phyloP scores from a whole-genome alignment of 2,329 filamentous ascomycete species.

The Ascochyta clinopodiicola region DNA sequence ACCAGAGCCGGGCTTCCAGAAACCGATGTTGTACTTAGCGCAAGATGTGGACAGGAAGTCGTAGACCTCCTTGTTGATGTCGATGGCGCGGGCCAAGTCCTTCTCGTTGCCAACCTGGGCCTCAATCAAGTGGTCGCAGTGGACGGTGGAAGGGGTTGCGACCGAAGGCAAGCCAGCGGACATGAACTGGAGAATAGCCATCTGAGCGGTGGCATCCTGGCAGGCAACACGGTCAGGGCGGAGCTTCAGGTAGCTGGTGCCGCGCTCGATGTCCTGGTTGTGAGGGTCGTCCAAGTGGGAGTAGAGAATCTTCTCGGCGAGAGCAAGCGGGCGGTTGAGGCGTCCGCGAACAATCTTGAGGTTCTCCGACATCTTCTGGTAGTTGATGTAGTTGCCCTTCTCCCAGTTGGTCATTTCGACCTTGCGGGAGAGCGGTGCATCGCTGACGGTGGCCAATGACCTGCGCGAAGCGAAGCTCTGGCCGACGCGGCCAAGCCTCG shows the following conservation, averaged over 20 bases:
- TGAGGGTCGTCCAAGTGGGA: slow-evolving; percentile 98
- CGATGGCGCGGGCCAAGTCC: slow-evolving; percentile 88
- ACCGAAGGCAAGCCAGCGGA: slow-evolving; percentile 95
- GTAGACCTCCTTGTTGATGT: slow-evolving; percentile 99
- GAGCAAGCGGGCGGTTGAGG: slow-evolving; percentile 91
- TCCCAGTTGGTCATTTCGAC: slow-evolving; percentile 98
- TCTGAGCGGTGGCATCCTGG: slow-evolving; percentile 99
- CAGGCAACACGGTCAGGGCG: slow-evolving; percentile 97
- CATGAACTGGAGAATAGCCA: slow-evolving; percentile 99
- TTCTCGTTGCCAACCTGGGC: slow-evolving; percentile 91
- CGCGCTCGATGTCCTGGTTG: slow-evolving; percentile 94
- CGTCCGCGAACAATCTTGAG: slow-evolving; percentile 85
- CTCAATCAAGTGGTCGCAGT: slow-evolving; percentile 99
- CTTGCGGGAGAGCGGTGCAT: slow-evolving; percentile 89
- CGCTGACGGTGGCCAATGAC: slow-evolving; percentile 81
- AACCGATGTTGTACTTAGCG: slow-evolving; percentile 99
- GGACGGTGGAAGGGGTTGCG: slow-evolving; percentile 92
- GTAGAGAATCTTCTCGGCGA: slow-evolving; percentile 98
- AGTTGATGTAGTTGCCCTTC: slow-evolving; percentile 97
- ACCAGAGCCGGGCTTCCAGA: slow-evolving; percentile 98
- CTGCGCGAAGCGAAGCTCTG: slow-evolving; percentile 68
- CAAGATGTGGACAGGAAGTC: slow-evolving; percentile 93
- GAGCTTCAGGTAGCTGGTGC: slow-evolving; percentile 93
- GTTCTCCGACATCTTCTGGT: slow-evolving; percentile 99
- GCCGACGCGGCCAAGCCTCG: slow-evolving; percentile 72